Evolutionary conservation across 192 early-diverging fungal species (phyloP), one percentile per base, ranked within the genome.

Genomic region (Podila clonocystis): DNA sequence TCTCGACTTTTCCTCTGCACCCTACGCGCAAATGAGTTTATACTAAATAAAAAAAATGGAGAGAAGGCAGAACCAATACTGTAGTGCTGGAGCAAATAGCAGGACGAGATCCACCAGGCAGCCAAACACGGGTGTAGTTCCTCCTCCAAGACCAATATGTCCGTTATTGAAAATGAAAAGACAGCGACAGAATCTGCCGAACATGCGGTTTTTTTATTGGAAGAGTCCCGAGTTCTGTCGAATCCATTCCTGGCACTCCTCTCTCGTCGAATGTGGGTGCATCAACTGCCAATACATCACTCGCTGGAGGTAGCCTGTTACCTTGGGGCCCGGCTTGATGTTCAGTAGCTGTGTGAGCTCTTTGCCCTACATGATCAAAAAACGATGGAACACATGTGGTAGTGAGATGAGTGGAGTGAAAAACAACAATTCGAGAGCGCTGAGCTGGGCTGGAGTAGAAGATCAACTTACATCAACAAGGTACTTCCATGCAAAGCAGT

Each of bases 211-310:
- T 41, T 55, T 22, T 74, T 45, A 74, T 22, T 17, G 50, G 34
- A 78, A 78, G 15, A 48, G 65, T n/a, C 58, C 67, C 49, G 77
- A 62, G 58, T 86, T 55, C 13, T 69, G 29, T 33, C 59, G 24
- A 11, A 94, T 85, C 72, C 82, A 92, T 12, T 65, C 63, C 70
- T 87, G 82, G 63, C 93, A 93, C 50, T 94, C 86, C 19, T 89
- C 90, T 24, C 75, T 80, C 2, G 91, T 88, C 4, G 87, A 91
- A 0, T 80, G 38, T 1, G 93, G 92, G 72, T 96, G 65, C 22
- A 80, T 86, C 33, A 99, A 76, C 85, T 99, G 97, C 93, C 94
- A 98, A 50, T 85, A 84, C 89, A 97, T 94, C 33, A 97, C 79
- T 2, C 63, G 62, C 6, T 87, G 82, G n/a, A 97, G 83, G 48